These are phyloP conservation scores for Wickerhamomyces kurtzmanii DNA, from an alignment of 805 yeast species.

Conservation along the genomic window DNA sequence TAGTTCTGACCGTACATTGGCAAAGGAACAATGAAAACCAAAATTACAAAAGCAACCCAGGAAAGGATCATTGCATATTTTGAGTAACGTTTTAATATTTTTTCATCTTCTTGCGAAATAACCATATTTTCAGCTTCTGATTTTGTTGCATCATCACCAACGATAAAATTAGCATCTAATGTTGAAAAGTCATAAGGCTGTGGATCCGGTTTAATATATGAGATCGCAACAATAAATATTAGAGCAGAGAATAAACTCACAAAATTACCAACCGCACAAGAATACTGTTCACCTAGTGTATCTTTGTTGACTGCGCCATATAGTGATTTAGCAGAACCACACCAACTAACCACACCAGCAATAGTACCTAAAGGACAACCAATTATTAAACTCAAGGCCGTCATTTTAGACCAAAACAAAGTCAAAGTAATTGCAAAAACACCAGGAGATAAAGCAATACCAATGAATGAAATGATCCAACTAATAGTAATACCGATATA, in stretches of 20 bases:
- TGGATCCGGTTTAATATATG: conserved; percentile 13
- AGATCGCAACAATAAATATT: conserved; percentile 16
- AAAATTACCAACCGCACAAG: conserved; percentile 34
- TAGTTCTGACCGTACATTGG: conserved; percentile 23
- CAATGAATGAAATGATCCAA: conserved; percentile 23
- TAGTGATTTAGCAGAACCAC: conserved; percentile 31
- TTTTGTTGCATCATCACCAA: conserved; percentile 24
- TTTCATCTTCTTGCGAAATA: conserved; percentile 9
- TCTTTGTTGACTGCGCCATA: conserved; percentile 32
- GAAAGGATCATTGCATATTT: conserved; percentile 14
- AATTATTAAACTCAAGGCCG: conserved; percentile 4
- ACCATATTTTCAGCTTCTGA: conserved; percentile 20
- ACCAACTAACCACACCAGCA: conserved; percentile 40
- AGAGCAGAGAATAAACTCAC: conserved; percentile 24
- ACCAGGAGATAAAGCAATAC: conserved; percentile 24
- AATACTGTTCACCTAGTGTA: conserved; percentile 32
- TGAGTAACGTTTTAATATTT: conserved; percentile 15
- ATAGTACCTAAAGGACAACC: conserved; percentile 36
- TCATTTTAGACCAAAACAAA: conserved; percentile 18
- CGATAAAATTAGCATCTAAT: conserved; percentile 16
- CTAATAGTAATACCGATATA: conserved; percentile 25
- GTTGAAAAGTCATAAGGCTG: conserved; percentile 18
- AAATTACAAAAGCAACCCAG: conserved; percentile 15
- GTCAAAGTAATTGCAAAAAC: conserved; percentile 19
- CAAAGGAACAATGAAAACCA: conserved; percentile 19